Conservation (phyloP, 148 eudicot species). For the Rheum nobile region DNA sequence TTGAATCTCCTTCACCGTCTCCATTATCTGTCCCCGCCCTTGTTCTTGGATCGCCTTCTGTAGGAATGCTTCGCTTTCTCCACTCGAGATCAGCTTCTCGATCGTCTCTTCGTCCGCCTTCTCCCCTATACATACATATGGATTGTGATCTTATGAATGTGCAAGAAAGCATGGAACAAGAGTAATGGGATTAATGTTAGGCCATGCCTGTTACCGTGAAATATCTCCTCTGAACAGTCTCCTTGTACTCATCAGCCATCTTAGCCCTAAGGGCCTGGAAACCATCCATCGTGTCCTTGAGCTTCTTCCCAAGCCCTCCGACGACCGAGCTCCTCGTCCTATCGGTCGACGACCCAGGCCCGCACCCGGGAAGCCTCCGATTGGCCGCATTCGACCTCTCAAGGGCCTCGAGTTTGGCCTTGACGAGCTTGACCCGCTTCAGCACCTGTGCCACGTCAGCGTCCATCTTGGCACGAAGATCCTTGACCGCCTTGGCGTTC, state of each 20-base stretch:
- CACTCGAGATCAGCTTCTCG: slow-evolving; percentile 56
- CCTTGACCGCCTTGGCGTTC: slow-evolving; percentile 49
- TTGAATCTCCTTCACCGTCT: slow-evolving; percentile 71
- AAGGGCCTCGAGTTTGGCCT: slow-evolving; percentile 55
- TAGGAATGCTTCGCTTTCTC: slow-evolving; percentile 54
- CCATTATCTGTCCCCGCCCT: slow-evolving; percentile 67
- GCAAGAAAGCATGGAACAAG: neutral
- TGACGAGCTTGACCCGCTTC: slow-evolving; percentile 52
- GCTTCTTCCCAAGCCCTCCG: slow-evolving; percentile 55
- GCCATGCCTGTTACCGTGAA: slow-evolving; percentile 39
- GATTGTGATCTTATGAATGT: neutral
- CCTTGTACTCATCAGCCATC: slow-evolving; percentile 67
- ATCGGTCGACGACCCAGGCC: slow-evolving; percentile 69
- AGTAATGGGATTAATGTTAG: neutral
- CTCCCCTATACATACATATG: slow-evolving; percentile 24
- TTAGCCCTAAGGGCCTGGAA: slow-evolving; percentile 45
- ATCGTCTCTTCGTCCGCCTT: slow-evolving; percentile 56
- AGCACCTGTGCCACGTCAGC: slow-evolving; percentile 47
- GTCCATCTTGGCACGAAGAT: slow-evolving; percentile 53
- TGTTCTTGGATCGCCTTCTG: slow-evolving; percentile 78
- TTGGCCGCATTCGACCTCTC: slow-evolving; percentile 46
- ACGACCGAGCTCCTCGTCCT: slow-evolving; percentile 57
- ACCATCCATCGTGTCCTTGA: slow-evolving; percentile 60
- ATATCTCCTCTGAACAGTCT: slow-evolving; percentile 58
- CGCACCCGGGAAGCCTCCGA: slow-evolving; percentile 45